Percentiles rank a stretch among this genome's conserved stretches.
Conservation (phyloP, 208 protist genomes). For the Leishmania turanica region DNA sequence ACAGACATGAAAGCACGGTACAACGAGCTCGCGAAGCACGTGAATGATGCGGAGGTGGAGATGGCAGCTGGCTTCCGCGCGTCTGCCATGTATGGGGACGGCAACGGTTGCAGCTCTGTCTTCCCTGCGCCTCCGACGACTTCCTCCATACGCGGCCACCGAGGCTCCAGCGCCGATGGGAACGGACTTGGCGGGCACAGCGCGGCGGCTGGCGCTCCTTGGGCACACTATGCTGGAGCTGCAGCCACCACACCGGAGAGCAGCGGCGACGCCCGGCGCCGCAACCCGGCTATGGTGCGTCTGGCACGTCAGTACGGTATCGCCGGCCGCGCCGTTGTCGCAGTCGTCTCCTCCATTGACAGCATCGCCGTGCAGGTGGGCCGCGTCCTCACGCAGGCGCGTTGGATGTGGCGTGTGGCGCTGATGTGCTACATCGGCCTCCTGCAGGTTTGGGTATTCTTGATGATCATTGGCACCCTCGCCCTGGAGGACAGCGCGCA, state of each 20-base stretch:
- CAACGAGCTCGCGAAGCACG: constrained; percentile 43
- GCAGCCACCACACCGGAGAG: background rate
- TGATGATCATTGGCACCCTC: constrained; percentile 27
- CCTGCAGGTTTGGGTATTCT: constrained; percentile 54
- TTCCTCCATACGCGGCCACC: background rate
- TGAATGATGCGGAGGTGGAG: constrained; percentile 46
- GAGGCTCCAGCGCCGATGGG: background rate
- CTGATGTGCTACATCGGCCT: constrained; percentile 50
- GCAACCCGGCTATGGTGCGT: constrained; percentile 25
- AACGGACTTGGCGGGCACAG: background rate
- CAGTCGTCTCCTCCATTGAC: constrained; percentile 32
- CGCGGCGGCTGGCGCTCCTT: background rate
- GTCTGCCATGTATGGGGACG: background rate
- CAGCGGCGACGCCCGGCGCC: constrained; percentile 13
- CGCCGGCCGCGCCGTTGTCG: constrained; percentile 10
- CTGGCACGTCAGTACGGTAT: constrained; percentile 21
- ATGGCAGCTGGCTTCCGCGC: constrained; percentile 37
- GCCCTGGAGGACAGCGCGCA: background rate
- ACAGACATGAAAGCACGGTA: constrained; percentile 53
- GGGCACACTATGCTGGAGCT: background rate
- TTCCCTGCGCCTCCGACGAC: constrained; percentile 4
- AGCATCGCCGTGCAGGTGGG: constrained; percentile 31
- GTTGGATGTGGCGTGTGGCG: constrained; percentile 41
- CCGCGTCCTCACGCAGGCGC: constrained; percentile 32
- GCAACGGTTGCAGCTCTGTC: background rate